These are phyloP conservation scores for Phellopilus nigrolimitatus DNA, from an alignment of 1,284 basidiomycete genomes.

Conservation along the genomic window DNA sequence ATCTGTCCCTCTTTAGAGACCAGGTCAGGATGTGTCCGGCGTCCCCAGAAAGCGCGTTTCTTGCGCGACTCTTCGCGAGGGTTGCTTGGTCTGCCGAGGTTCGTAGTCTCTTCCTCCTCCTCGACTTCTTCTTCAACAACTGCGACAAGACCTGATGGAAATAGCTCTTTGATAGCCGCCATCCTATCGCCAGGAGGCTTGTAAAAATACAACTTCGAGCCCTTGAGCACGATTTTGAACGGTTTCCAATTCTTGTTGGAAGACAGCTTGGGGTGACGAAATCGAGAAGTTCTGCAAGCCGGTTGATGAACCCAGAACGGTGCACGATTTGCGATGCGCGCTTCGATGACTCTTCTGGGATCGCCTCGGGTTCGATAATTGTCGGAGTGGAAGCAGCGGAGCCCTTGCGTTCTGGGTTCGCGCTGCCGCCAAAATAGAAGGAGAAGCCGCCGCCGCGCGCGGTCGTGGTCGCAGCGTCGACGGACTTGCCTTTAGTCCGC, in stretches of 20 bases:
- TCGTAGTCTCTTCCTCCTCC: constrained; percentile 27
- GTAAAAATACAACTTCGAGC: constrained; percentile 77
- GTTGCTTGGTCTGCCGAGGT: constrained; percentile 27
- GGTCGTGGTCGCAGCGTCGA: constrained; percentile 21
- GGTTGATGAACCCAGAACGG: constrained; percentile 70
- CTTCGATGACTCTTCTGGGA: constrained; percentile 33
- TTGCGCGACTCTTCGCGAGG: constrained; percentile 39
- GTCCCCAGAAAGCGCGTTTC: constrained; percentile 75
- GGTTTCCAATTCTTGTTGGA: constrained; percentile 72
- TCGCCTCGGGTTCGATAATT: constrained; percentile 39
- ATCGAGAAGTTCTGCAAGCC: constrained; percentile 49
- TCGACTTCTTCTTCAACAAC: constrained; percentile 45
- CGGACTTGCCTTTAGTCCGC: constrained; percentile 8
- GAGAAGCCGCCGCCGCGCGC: constrained; percentile 31
- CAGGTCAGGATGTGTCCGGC: constrained; percentile 68
- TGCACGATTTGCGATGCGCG: constrained; percentile 75
- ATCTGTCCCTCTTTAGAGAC: constrained; percentile 41
- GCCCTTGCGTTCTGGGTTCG: constrained; percentile 15
- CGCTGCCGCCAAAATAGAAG: constrained; percentile 29
- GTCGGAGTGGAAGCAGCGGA: constrained; percentile 34
- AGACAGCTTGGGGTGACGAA: constrained; percentile 29
- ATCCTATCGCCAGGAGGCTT: constrained; percentile 69
- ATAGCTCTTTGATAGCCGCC: constrained; percentile 62
- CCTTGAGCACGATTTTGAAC: constrained; percentile 75
- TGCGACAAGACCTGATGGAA: constrained; percentile 59